Base-by-base conservation (phyloP, 2,329 filamentous ascomycete species). In the Trichoderma afroharzianum region DNA sequence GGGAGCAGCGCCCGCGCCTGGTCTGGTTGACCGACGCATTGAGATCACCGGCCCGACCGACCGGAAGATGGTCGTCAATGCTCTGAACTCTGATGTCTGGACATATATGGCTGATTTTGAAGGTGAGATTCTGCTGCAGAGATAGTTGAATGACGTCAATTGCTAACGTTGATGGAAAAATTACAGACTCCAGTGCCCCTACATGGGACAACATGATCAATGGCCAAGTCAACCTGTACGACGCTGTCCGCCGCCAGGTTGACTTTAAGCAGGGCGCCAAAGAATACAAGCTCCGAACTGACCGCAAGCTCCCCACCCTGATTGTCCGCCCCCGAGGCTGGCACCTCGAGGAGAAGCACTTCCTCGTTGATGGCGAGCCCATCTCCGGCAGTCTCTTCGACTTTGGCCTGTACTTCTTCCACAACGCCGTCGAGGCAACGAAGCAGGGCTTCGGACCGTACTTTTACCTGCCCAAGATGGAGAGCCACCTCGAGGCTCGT, bases 191-290 rank as follows among this genome's bases (percentile, higher is more conserved):
- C 7, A 96, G 88, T 79, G 95, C 96, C 28, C 96, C 96, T 28
- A 98, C 96, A 57, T 99, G 96, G 96, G 94, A 97, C 76, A 98
- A 98, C 86, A 98, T 98, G 95, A 92, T 98, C 86, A 97, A 96
- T 77, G 96, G 96, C 74, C 96, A 99, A 84, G 91, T 98, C 76
- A 99, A 98, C 86, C 89, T 99, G 71, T 97, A 98, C 86, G 96
- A 98, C 79, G 96, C 95, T 76, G 94, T 97, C 80, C 93, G 96
- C 79, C 91, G 90, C 77, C 93, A 98, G 84, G 90, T 98, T 77
- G 95, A 98, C 85, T 98, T 98, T 88, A 97, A 96, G 87, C 92
- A 95, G 80, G 95, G 95, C 74, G 86, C 90, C 78, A 99, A 98
- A 85, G 94, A 97, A 80, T 99, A 99, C 87, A 98, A 97, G 87